Conservation (phyloP, 164 flowering plant genomes). For the grape (Vitis vinifera) region ASM3070453v1 NC_081812.1:14555501-14556000, state of each 20-base stretch:
- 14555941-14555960: constrained; percentile 98
- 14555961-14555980: constrained; percentile 94
- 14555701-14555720: background rate
- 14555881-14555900: background rate
- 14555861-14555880: background rate
- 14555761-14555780: background rate
- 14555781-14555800: background rate
- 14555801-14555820: background rate
- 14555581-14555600: too few species aligned
- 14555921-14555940: constrained; percentile 95
- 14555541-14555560: too few species aligned
- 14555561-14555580: too few species aligned
- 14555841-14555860: background rate
- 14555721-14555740: too few species aligned
- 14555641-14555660: too few species aligned
- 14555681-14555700: background rate
- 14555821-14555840: background rate
- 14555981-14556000: constrained; percentile 63
- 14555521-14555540: too few species aligned
- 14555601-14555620: too few species aligned
- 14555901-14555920: constrained; percentile 30
- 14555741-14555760: too few species aligned
- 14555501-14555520: too few species aligned
- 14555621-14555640: too few species aligned
- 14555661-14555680: too few species aligned